These are phyloP conservation scores for Fraxinus anomala DNA, from an alignment of 257 asterid species.

Conservation along the genomic window DNA sequence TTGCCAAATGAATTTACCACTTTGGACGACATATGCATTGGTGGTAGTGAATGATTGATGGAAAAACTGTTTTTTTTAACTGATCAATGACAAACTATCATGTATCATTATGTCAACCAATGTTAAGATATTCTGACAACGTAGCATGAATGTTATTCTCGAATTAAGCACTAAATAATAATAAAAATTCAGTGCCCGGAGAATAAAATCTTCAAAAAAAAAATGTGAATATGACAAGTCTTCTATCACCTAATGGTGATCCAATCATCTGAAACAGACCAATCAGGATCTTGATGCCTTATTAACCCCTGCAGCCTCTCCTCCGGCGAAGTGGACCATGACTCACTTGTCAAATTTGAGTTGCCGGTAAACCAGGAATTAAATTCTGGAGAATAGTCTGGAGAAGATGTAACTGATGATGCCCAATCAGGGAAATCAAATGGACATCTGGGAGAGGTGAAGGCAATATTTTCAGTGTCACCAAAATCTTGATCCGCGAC, in stretches of 20 bases:
- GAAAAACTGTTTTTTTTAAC: too few species aligned
- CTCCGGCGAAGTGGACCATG: slow-evolving; percentile 36
- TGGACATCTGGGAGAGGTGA: slow-evolving; percentile 68
- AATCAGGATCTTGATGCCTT: slow-evolving; percentile 34
- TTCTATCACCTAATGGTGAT: slow-evolving; percentile 58
- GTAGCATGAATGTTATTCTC: too few species aligned
- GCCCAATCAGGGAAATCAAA: slow-evolving; percentile 74
- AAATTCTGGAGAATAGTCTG: slow-evolving; percentile 28
- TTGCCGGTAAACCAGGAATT: slow-evolving; percentile 24
- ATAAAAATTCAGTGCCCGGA: slow-evolving; percentile 7
- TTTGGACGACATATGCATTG: too few species aligned
- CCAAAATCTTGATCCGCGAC: slow-evolving; percentile 31
- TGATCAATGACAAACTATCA: too few species aligned
- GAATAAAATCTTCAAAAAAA: slow-evolving; percentile 20
- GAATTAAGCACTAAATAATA: background rate
- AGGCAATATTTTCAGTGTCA: background rate
- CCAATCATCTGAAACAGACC: slow-evolving; percentile 70
- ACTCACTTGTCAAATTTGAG: slow-evolving; percentile 13
- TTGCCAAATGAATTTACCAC: too few species aligned
- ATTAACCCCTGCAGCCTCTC: slow-evolving; percentile 46
- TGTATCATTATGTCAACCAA: too few species aligned
- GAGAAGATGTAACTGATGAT: slow-evolving; percentile 38
- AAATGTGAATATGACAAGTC: slow-evolving; percentile 22
- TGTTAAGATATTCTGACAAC: too few species aligned
- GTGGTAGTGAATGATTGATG: too few species aligned